phyloP scores from a whole-genome alignment of 1,284 basidiomycete genomes.

The Peniophora sp. region DNA sequence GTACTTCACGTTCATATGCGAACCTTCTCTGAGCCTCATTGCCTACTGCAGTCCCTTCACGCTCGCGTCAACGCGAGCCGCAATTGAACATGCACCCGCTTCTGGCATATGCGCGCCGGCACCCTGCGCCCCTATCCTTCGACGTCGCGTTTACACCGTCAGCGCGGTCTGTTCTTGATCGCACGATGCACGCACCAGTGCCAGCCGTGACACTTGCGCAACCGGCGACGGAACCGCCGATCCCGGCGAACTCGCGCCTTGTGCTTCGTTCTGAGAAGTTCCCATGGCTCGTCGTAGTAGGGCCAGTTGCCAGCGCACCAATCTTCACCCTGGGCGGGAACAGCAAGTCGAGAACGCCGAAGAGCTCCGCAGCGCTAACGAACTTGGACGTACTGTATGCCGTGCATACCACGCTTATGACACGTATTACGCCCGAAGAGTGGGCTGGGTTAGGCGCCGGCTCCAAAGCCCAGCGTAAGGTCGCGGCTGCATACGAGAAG shows the following conservation, averaged over 20 bases:
- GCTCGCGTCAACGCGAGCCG: constrained; percentile 29
- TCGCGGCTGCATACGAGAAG: constrained; percentile 54
- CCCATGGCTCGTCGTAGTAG: constrained; percentile 52
- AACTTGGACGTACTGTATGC: constrained; percentile 59
- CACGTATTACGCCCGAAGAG: constrained; percentile 52
- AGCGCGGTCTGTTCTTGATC: constrained; percentile 47
- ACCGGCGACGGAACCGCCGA: constrained; percentile 55
- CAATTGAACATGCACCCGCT: constrained; percentile 56
- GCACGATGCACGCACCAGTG: constrained; percentile 43
- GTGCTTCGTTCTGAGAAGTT: constrained; percentile 50
- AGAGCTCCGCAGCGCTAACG: constrained; percentile 33
- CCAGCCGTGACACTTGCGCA: constrained; percentile 51
- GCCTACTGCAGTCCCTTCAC: constrained; percentile 18
- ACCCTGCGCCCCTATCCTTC: constrained; percentile 52
- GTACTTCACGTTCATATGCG: background rate
- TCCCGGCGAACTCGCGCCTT: constrained; percentile 37
- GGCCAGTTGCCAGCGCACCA: constrained; percentile 16
- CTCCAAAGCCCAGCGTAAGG: constrained; percentile 42
- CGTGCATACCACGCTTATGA: constrained; percentile 45
- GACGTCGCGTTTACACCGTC: constrained; percentile 53
- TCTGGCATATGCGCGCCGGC: constrained; percentile 44
- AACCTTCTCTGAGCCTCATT: constrained; percentile 7
- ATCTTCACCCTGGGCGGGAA: constrained; percentile 23
- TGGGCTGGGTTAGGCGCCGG: constrained; percentile 54
- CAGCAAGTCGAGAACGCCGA: constrained; percentile 20